Evolutionary conservation across 2,329 filamentous ascomycete genomes (phyloP), one percentile per base, ranked within the genome.

Genomic region (Colletotrichum sp.): DNA sequence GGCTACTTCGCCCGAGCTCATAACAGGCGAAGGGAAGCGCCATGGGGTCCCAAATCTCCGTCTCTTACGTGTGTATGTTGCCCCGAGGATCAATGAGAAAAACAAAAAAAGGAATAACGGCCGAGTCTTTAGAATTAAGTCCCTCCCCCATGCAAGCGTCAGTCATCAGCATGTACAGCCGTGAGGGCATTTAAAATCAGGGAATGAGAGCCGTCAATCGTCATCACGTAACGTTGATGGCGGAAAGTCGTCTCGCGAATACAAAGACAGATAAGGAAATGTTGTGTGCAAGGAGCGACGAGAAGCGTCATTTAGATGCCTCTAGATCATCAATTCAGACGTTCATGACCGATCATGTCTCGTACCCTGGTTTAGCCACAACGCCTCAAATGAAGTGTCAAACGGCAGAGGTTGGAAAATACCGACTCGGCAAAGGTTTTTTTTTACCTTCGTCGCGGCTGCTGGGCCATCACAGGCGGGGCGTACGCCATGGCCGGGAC

Each of bases 401-500:
- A 32, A 64, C 57, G 32, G 72, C 27, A 44, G 22, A 57, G 36
- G 30, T 32, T 67, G 34, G 25, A 22, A 65, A 39, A 34, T 48
- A 32, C 52, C n/a, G 59, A 32, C 39, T 52, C 57, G 64, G 48
- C 27, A 48, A 60, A 74, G 44, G 52, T 39, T 57, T 44, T 12
- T 59, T 68, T 79, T 80, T 83, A 87, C 79, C 86, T 84, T 77
- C 85, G 83, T 68, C 86, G 81, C 28, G 84, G 72, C 28, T 77
- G 82, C 32, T 86, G 84, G 68, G 85, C 82, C 71, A 90, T 84
- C 27, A 86, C 83, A 5, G 89, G 85, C 44, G 87, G 84, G 69
- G 88, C 84, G 79, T 90, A 91, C 22, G 82, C 84, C 27, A 89
- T 85, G 27, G 86, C 83, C 28, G 89, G 85, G n/a, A 90, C 87